Evolutionary conservation across 2,329 filamentous ascomycete genomes (phyloP), one percentile per base, ranked within the genome.

Genomic region (Celoporthe dispersa): DNA sequence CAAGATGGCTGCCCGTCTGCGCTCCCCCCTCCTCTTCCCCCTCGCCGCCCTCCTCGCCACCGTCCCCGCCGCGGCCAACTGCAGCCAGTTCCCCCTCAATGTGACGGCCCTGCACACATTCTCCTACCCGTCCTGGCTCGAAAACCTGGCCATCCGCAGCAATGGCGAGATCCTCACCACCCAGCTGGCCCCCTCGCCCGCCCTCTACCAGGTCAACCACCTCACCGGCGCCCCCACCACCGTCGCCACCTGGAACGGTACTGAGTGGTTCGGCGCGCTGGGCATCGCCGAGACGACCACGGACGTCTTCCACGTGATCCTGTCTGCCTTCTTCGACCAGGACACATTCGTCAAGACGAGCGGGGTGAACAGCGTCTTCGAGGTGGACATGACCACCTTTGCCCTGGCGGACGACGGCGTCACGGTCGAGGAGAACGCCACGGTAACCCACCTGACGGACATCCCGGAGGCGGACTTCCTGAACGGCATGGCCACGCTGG

Each of bases 401-500:
- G 25, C 19, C 9, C 53, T 66, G 33, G 39, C 28, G 0, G 16
- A 14, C 2, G 63, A 65, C 28, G 66, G 57, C n/a, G 35, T 51
- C 19, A 31, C 62, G 53, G 63, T 69, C 28, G 51, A 48, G 33
- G n/a, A 19, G 11, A 62, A 66, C 39, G 67, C 67, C 22, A 69
- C 67, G 16, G 67, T 69, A 2, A 61, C 53, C 22, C 67, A 66
- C 35, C 14, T 69, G 39, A 62, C 62, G 16, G 67, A 71, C 51
- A 68, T 73, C n/a, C 69, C 67, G 11, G 68, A 73, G 19, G 69
- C 70, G 37, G 70, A 70, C 16, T 69, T 76, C 48, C 73, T 75
- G 16, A 77, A 78, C 70, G 76, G 77, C 48, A 71, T 76, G 11
- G 72, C 75, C 2, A 53, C 72, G 5, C 70, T 77, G 7, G 69